Conservation (phyloP, 2,329 filamentous ascomycete species). For the Trichoderma lentiforme region DNA sequence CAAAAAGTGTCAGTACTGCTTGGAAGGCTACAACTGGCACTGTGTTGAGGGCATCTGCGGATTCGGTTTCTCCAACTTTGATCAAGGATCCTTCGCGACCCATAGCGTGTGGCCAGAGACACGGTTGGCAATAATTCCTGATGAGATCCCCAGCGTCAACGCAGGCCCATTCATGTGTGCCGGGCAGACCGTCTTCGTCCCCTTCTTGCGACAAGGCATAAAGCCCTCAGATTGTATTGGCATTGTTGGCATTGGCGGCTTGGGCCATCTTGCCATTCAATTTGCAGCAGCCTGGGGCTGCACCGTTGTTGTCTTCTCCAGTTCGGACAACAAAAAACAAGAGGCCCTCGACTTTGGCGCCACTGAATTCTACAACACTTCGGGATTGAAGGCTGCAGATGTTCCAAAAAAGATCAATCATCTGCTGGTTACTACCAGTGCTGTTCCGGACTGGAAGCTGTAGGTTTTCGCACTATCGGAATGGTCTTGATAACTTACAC, state of each 20-base stretch:
- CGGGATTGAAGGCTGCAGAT: background rate
- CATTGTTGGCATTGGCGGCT: background rate
- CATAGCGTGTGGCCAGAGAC: slow-evolving; percentile 4
- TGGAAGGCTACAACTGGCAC: background rate
- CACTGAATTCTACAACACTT: background rate
- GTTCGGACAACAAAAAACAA: background rate
- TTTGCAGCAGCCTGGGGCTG: background rate
- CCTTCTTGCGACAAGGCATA: background rate
- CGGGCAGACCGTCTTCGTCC: background rate
- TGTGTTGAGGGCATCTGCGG: background rate
- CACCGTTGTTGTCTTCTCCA: background rate
- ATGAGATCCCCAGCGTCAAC: background rate
- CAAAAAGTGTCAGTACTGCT: background rate
- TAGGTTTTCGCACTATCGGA: background rate
- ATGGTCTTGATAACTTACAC: background rate
- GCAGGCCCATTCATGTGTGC: background rate
- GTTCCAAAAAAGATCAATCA: background rate
- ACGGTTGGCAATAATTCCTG: background rate
- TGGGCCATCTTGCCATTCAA: slow-evolving; percentile 2
- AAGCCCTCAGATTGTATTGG: background rate
- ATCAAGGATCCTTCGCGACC: background rate
- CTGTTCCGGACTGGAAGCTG: background rate
- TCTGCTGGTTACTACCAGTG: background rate
- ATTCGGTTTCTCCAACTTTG: background rate
- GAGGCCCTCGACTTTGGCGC: background rate